Conservation (phyloP, 305 asterid species). For the Rubia occidens region DNA sequence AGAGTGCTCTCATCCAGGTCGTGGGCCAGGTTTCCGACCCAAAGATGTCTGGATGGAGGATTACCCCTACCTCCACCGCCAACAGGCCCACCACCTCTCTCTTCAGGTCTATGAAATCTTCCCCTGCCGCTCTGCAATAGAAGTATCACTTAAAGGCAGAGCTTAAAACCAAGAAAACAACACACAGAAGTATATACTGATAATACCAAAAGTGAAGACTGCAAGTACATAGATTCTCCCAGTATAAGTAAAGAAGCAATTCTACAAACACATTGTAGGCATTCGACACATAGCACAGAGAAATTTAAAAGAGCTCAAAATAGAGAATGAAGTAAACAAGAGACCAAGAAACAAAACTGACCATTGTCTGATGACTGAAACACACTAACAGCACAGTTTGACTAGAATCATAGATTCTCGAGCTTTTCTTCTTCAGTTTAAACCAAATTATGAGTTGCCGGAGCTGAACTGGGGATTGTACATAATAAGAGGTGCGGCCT, state of each 20-base stretch:
- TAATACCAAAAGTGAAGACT: not conserved
- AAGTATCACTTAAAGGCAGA: constrained; percentile 3
- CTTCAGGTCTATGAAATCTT: constrained; percentile 37
- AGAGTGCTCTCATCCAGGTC: constrained; percentile 49
- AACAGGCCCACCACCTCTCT: constrained; percentile 42
- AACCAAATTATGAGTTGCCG: not conserved
- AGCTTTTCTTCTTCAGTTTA: not conserved
- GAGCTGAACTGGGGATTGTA: not conserved
- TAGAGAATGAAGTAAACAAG: not conserved
- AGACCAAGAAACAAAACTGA: not conserved
- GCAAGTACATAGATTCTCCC: not conserved
- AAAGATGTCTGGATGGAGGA: constrained; percentile 86
- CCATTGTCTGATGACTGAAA: not conserved
- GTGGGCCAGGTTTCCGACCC: constrained; percentile 79
- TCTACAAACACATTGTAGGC: not conserved
- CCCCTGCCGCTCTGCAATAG: constrained; percentile 36
- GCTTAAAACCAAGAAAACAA: not conserved
- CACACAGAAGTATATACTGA: not conserved
- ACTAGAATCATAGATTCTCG: not conserved
- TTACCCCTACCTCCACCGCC: constrained; percentile 42
- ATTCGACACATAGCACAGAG: not conserved
- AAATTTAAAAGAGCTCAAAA: not conserved
- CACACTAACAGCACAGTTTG: not conserved
- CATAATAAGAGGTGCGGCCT: too few relatives aligned
- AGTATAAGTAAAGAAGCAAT: not conserved